A percentile compares a stretch with the other conserved stretches of the same genome.
Evolutionary conservation across 441 rosid genomes (phyloP).

Genomic region (Viola pubescens): DNA sequence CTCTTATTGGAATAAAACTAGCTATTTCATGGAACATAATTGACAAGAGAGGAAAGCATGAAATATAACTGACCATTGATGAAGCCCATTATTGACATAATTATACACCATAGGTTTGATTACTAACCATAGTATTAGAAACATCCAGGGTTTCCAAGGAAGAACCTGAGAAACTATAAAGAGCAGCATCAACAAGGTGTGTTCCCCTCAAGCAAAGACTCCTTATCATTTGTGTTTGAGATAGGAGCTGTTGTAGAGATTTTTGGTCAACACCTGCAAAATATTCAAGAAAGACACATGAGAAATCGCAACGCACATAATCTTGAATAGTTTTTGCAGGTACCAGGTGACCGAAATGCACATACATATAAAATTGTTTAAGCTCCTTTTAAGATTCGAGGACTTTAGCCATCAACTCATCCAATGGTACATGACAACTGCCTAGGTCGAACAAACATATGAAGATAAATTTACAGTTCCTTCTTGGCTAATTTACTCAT

Average conservation of each 20-base stretch:
- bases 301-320: no score
- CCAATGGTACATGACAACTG: not conserved
- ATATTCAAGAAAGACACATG: not conserved
- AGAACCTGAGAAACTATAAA: conserved; percentile 53
- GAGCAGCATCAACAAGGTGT: conserved; percentile 43
- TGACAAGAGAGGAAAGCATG: not conserved
- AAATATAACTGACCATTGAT: not conserved
- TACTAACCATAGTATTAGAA: conserved; percentile 63
- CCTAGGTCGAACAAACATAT: conserved; percentile 1
- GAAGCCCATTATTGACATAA: not conserved
- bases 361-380: not conserved
- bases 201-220: conserved; percentile 70
- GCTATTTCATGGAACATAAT: no score
- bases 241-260: conserved; percentile 41
- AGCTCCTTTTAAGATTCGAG: no score
- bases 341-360: conserved; percentile 2
- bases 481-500: conserved; percentile 8
- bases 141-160: conserved; percentile 71
- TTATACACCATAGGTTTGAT: conserved; percentile 7
- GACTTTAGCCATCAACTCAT: not conserved
- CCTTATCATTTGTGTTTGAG: conserved; percentile 36
- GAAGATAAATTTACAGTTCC: not conserved
- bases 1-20: not conserved
- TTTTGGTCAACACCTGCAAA: conserved; percentile 48
- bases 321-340: not conserved